Evolutionary conservation across 768 basidiomycete genomes (phyloP), one percentile per base, ranked within the genome.

Genomic region (Leccinum longicurvipes): DNA sequence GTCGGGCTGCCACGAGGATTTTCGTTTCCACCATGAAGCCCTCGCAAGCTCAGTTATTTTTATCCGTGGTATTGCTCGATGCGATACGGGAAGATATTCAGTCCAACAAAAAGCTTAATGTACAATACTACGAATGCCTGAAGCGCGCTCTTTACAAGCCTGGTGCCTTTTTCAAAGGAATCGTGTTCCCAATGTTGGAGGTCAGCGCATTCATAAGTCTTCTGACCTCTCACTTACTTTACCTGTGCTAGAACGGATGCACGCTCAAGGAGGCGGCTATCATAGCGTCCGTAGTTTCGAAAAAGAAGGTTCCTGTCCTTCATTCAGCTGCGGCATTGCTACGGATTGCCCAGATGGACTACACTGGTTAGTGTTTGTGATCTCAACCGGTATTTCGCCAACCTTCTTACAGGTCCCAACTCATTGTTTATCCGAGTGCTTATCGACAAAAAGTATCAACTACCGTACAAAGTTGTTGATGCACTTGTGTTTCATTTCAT

Each of bases 401-500:
- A 39, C 21, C 47, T 44, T 51, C 17, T 17, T 24, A 28, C 21
- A 79, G 93, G 94, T 3, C 90, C 97, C 0, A 97, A 93, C 62
- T 97, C 94, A 11, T 81, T 99, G 21, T 98, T 99, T 77, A 95
- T 99, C 69, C 92, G 97, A 19, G 89, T 98, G 12, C 77, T 99
- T 28, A 77, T 98, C 49, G 97, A 99, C 77, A 99, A 99, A 74
- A 99, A 99, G 70, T 91, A 95, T 68, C 93, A 97, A 57, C 77
- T 99, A 28, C 97, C 97, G 0, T 99, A 94, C 79, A 96, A 98
- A 74, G 96, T 97, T 27, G 84, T 99, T 51, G 97, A 99, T 68
- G 90, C 92, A 3, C 83, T 99, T 55, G 95, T 98, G 12, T 96
- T 97, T 79, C 97, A 99, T 76, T 99, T 97, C 70, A 93, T 98